Percentiles rank a stretch among this genome's conserved stretches.
Conservation (phyloP, 2,329 filamentous ascomycete genomes). For the Penicillium verrucosum region DNA sequence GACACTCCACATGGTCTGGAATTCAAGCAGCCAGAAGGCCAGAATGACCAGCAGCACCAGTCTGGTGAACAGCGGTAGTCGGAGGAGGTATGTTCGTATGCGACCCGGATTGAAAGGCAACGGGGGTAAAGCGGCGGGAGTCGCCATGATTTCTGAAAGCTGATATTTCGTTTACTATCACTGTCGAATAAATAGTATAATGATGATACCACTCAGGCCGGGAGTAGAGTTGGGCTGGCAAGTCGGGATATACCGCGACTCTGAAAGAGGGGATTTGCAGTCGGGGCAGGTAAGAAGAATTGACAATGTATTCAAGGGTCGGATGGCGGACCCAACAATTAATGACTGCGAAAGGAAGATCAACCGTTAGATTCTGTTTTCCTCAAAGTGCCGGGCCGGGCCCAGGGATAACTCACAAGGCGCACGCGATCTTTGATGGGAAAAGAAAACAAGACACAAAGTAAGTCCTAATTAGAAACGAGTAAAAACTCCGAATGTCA, state of each 20-base stretch:
- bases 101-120: constrained; percentile 67
- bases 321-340: not conserved
- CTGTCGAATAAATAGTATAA: not conserved
- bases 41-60: constrained; percentile 64
- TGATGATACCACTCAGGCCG: not conserved
- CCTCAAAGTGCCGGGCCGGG: not conserved
- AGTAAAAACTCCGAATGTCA: not conserved
- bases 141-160: constrained; percentile 39
- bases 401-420: constrained; percentile 24
- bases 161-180: not conserved
- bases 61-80: constrained; percentile 85
- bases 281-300: not conserved
- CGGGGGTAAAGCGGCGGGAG: constrained; percentile 48
- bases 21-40: constrained; percentile 64
- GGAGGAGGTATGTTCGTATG: constrained; percentile 74
- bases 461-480: not conserved
- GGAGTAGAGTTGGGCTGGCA: not conserved
- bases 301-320: not conserved
- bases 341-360: constrained; percentile 3
- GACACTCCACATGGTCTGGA: constrained; percentile 70
- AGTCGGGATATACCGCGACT: not conserved
- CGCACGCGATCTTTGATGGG: constrained; percentile 12
- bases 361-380: constrained; percentile 4
- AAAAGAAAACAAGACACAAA: not conserved
- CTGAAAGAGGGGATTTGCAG: not conserved